phyloP scores from a whole-genome alignment of 352 stramenopile species.

The Pythium oligandrum region DNA sequence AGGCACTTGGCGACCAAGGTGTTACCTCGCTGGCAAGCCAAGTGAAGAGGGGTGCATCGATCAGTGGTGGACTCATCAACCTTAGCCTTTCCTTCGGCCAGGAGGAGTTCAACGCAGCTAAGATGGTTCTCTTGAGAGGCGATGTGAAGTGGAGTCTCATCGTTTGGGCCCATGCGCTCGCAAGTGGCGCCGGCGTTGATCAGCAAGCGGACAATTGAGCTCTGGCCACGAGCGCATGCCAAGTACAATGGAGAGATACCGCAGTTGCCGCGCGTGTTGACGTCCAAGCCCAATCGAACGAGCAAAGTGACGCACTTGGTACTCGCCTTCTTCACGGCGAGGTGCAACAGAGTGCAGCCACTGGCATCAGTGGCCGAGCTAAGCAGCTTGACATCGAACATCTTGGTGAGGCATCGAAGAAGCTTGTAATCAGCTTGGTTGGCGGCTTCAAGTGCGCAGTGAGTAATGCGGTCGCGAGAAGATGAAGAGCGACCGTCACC shows the following conservation, averaged over 20 bases:
- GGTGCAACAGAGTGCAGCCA: slow-evolving; percentile 59
- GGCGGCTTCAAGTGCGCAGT: slow-evolving; percentile 47
- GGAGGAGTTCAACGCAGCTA: slow-evolving; percentile 55
- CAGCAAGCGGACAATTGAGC: slow-evolving; percentile 51
- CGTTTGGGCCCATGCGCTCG: slow-evolving; percentile 52
- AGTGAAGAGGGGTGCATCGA: slow-evolving; percentile 64
- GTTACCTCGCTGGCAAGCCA: slow-evolving; percentile 77
- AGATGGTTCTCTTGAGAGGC: slow-evolving; percentile 80
- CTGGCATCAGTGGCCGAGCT: slow-evolving; percentile 35
- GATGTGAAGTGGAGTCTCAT: slow-evolving; percentile 75
- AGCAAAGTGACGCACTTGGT: slow-evolving; percentile 54
- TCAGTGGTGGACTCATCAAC: slow-evolving; percentile 60
- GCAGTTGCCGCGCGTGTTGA: slow-evolving; percentile 52
- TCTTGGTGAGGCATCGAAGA: slow-evolving; percentile 46
- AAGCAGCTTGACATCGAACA: slow-evolving; percentile 38
- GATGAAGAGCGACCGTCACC: slow-evolving; percentile 34
- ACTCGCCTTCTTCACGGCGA: slow-evolving; percentile 46
- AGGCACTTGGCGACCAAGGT: slow-evolving; percentile 59
- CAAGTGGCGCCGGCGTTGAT: slow-evolving; percentile 52
- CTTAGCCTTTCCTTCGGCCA: slow-evolving; percentile 34
- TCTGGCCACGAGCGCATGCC: slow-evolving; percentile 63
- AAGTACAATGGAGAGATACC: slow-evolving; percentile 76
- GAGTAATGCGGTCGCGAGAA: slow-evolving; percentile 26
- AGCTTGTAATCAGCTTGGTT: slow-evolving; percentile 42
- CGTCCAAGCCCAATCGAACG: slow-evolving; percentile 55